These are phyloP conservation scores for Fusarium sp. DNA, from an alignment of 2,329 filamentous ascomycete species.

Conservation along the genomic window DNA sequence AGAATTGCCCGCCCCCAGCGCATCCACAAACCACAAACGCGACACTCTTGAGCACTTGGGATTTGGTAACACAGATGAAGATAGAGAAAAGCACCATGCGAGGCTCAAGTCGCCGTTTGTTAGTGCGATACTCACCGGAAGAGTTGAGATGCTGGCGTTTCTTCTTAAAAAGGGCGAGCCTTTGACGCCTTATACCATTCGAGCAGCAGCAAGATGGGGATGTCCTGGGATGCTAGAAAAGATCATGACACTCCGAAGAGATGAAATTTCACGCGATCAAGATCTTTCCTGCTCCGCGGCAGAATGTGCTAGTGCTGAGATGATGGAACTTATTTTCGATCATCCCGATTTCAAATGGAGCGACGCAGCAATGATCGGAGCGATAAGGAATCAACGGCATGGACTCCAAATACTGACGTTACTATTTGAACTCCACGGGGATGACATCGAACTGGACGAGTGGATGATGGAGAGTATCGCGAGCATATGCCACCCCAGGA, in stretches of 20 bases:
- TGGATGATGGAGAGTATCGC: slow-evolving; percentile 31
- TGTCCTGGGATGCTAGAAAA: slow-evolving; percentile 16
- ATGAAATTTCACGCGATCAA: slow-evolving; percentile 25
- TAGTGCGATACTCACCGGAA: slow-evolving; percentile 21
- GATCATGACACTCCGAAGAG: slow-evolving; percentile 16
- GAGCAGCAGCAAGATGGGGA: slow-evolving; percentile 23
- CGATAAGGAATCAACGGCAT: slow-evolving; percentile 14
- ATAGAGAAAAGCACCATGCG: slow-evolving; percentile 24
- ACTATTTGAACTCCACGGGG: slow-evolving; percentile 12
- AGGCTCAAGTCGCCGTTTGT: slow-evolving; percentile 22
- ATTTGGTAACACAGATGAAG: slow-evolving; percentile 24
- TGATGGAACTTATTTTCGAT: slow-evolving; percentile 16
- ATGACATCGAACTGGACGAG: slow-evolving; percentile 12
- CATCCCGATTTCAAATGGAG: slow-evolving; percentile 20
- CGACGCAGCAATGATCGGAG: slow-evolving; percentile 22
- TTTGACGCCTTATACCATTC: slow-evolving; percentile 20
- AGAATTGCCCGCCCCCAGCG: neutral
- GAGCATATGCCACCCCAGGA: slow-evolving; percentile 12
- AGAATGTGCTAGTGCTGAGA: slow-evolving; percentile 12
- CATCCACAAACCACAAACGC: slow-evolving; percentile 3
- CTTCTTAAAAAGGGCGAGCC: slow-evolving; percentile 19
- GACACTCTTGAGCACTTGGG: slow-evolving; percentile 10
- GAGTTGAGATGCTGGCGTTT: slow-evolving; percentile 26
- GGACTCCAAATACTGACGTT: slow-evolving; percentile 11
- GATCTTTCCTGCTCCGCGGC: slow-evolving; percentile 22